Conservation (phyloP, 352 stramenopile species). For the Pseudoperonospora humuli region DNA sequence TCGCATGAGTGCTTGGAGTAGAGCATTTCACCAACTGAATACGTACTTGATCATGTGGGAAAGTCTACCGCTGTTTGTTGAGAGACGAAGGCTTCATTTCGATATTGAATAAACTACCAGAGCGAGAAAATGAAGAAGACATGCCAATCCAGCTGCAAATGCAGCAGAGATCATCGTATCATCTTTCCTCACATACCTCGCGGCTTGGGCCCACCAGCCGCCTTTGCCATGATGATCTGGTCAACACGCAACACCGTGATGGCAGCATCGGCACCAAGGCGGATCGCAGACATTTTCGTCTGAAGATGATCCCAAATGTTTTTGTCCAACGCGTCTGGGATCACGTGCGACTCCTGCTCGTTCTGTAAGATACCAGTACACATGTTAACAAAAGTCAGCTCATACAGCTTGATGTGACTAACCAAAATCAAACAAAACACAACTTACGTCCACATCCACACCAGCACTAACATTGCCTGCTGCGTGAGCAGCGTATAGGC, state of each 20-base stretch:
- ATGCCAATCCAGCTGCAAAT: slow-evolving; percentile 22
- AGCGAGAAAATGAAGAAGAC: slow-evolving; percentile 31
- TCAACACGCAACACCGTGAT: slow-evolving; percentile 99
- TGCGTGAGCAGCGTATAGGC: slow-evolving; percentile 91
- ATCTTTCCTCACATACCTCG: slow-evolving; percentile 53
- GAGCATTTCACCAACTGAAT: slow-evolving; percentile 3
- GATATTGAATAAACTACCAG: slow-evolving; percentile 62
- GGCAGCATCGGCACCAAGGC: slow-evolving; percentile 94
- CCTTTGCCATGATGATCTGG: slow-evolving; percentile 99
- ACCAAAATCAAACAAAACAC: background rate
- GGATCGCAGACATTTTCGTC: slow-evolving; percentile 96
- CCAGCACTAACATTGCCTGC: slow-evolving; percentile 87
- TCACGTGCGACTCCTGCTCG: slow-evolving; percentile 72
- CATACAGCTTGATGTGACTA: background rate
- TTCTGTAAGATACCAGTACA: slow-evolving; percentile 31
- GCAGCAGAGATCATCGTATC: slow-evolving; percentile 18
- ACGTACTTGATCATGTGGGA: background rate
- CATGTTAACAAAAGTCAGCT: slow-evolving; percentile 19
- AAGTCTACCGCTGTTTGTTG: slow-evolving; percentile 1
- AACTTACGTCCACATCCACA: slow-evolving; percentile 91
- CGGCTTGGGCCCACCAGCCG: slow-evolving; percentile 91
- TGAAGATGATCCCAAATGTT: slow-evolving; percentile 91
- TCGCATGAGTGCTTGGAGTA: background rate
- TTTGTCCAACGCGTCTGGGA: slow-evolving; percentile 62
- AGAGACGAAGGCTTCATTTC: slow-evolving; percentile 30